Conservation (phyloP, 129 eudicot species). For the Dittrichia graveolens region DNA sequence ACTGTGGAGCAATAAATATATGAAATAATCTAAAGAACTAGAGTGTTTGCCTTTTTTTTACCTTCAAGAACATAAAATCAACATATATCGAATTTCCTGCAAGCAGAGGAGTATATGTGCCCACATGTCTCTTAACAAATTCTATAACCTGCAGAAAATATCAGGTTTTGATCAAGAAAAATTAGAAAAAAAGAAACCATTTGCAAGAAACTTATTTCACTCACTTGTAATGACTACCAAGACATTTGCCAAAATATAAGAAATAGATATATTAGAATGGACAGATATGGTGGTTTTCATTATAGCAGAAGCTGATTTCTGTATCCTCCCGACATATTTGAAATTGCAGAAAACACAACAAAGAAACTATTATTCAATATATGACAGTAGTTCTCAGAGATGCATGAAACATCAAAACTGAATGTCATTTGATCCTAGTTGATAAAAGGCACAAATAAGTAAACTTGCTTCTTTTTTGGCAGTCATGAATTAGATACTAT, state of each 20-base stretch:
- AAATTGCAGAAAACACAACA: background rate
- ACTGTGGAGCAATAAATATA: background rate
- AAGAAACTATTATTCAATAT: background rate
- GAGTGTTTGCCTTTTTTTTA: slow-evolving; percentile 17
- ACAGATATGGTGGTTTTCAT: background rate
- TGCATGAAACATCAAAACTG: too few species aligned
- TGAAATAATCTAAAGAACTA: background rate
- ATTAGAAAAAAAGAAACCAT: background rate
- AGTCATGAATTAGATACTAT: too few species aligned
- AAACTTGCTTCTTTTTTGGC: too few species aligned
- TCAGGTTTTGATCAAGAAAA: background rate
- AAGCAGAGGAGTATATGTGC: slow-evolving; percentile 48
- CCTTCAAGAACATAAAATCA: slow-evolving; percentile 46
- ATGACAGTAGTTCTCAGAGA: background rate
- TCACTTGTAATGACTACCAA: too few species aligned
- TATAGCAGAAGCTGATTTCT: background rate
- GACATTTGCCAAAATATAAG: too few species aligned
- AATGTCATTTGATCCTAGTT: too few species aligned
- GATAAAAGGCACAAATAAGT: too few species aligned
- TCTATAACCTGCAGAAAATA: slow-evolving; percentile 33
- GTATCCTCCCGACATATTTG: too few species aligned
- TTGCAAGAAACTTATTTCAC: too few species aligned
- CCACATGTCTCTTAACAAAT: slow-evolving; percentile 44
- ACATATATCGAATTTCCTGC: slow-evolving; percentile 44
- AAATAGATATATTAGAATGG: background rate